These are phyloP conservation scores for Leptographium procerum DNA, from an alignment of 2,329 filamentous ascomycete genomes.

Conservation along the genomic window DNA sequence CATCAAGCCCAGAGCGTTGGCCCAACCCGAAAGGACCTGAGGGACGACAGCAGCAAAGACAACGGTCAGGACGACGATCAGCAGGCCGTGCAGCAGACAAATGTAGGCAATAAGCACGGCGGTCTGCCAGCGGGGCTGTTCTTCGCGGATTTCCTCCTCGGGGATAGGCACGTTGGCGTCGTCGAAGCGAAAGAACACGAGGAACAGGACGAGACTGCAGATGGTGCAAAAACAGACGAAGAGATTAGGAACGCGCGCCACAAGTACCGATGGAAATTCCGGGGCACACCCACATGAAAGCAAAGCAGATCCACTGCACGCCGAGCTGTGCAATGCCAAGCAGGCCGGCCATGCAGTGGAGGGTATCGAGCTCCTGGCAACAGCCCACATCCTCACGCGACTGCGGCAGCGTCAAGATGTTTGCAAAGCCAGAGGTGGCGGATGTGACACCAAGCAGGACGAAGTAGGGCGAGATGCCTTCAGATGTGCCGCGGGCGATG, in stretches of 20 bases:
- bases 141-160: constrained; percentile 33
- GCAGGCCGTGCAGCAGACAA: constrained; percentile 66
- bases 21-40: constrained; percentile 60
- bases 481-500: constrained; percentile 71
- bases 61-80: constrained; percentile 56
- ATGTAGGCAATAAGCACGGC: constrained; percentile 63
- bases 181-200: constrained; percentile 78
- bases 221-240: neutral
- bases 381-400: constrained; percentile 76
- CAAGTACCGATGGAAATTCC: too few relatives aligned
- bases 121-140: constrained; percentile 61
- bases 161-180: constrained; percentile 36
- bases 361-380: constrained; percentile 67
- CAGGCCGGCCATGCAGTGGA: constrained; percentile 76
- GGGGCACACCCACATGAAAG: constrained; percentile 61
- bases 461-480: constrained; percentile 92
- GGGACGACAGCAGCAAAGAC: constrained; percentile 55
- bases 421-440: constrained; percentile 78
- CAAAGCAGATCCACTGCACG: constrained; percentile 85
- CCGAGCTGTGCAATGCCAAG: constrained; percentile 86
- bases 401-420: constrained; percentile 78
- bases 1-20: constrained; percentile 72
- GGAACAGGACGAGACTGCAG: constrained; percentile 77
- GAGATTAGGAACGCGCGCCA: too few relatives aligned
- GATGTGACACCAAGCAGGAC: constrained; percentile 88